These are phyloP conservation scores for Neopestalotiopsis rosae DNA, from an alignment of 2,329 filamentous ascomycete species.

Conservation along the genomic window DNA sequence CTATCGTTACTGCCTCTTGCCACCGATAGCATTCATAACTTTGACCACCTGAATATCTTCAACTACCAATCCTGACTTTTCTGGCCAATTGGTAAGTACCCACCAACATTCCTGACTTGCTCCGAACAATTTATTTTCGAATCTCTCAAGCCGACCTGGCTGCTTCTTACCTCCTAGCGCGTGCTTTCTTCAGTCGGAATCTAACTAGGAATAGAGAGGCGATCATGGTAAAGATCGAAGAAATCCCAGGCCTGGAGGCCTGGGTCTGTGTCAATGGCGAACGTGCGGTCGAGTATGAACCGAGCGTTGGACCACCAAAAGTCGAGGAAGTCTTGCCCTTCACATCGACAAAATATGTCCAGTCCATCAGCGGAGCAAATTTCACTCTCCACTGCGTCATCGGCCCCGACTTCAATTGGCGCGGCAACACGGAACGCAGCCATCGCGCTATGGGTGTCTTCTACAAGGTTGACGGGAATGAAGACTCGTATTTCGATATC, in stretches of 20 bases:
- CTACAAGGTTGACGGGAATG: background rate
- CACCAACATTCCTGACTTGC: no score
- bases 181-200: background rate
- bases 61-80: no score
- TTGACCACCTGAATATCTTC: no score
- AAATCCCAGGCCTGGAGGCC: background rate
- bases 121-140: no score
- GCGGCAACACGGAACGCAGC: background rate
- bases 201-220: background rate
- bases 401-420: background rate
- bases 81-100: no score
- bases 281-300: background rate
- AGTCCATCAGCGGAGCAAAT: background rate
- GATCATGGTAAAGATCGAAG: background rate
- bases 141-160: no score
- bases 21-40: no score
- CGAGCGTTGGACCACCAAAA: background rate
- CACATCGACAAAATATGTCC: background rate
- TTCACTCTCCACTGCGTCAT: background rate
- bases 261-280: background rate
- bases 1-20: no score
- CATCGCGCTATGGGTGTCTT: background rate
- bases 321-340: background rate
- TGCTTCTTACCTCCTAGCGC: background rate
- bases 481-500: background rate